Evolutionary conservation across 805 yeast species (phyloP), one percentile per base, ranked within the genome.

Genomic region (Teunomyces aglyptinius): DNA sequence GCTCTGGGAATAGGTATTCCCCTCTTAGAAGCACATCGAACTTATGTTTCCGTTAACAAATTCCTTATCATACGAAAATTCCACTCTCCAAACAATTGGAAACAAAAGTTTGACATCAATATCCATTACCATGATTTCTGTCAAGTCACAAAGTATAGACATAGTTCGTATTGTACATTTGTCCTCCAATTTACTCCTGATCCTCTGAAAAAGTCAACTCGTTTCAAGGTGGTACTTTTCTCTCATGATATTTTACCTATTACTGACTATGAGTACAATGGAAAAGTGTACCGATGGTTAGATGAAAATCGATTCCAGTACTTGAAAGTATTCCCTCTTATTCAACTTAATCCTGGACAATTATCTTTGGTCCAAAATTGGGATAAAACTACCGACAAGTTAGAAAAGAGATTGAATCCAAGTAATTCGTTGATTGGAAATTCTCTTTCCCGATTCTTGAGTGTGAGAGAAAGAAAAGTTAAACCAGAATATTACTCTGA

Each of bases 221-320:
- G 10, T 11, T 20, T 26, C 26, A 32, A 31, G 20, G 39, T 48
- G 5, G 41, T 38, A 6, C 44, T 44, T 8, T 48, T 48, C 27
- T 24, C 39, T 36, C 51, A 48, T 28, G 36, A 41, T 15, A 4
- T 41, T 22, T 36, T 44, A 29, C 51, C 51, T 11, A 48, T 48
- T 20, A 28, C 39, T 6, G 51, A 48, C 24, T 48, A 48, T 24
- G 46, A 41, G 36, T 38, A 38, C 38, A 28, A 38, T 13, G 51
- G 46, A 8, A 33, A 16, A 3, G 44, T 44, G n/a, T 48, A 44
- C 28, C 29, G 51, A 11, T 44, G 51, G 51, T 19, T 48, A 15
- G 39, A 44, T 33, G 40, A 41, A 20, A 40, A 19, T 8, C 39
- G 26, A 22, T 41, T 20, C 22, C 18, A 15, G n/a, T 18, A 29